phyloP scores from a whole-genome alignment of 2,329 filamentous ascomycete species.

The Scytalidium sp. region DNA sequence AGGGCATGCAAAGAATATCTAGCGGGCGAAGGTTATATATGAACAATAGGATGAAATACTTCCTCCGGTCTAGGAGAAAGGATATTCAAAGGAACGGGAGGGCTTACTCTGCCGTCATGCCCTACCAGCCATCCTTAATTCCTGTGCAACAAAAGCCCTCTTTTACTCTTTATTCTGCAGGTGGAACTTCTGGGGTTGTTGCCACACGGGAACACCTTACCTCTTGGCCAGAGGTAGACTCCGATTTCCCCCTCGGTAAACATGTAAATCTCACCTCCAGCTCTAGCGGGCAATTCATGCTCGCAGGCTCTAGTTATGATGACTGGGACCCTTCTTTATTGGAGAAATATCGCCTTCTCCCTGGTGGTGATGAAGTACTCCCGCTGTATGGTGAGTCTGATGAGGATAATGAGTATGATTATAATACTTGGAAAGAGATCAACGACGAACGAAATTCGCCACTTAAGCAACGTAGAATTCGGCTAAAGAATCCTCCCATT shows the following conservation, averaged over 20 bases:
- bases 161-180: constrained; percentile 27
- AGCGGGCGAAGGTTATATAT: constrained; percentile 43
- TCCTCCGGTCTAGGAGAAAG: constrained; percentile 28
- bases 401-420: constrained; percentile 50
- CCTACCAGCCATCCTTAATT: constrained; percentile 22
- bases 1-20: constrained; percentile 28
- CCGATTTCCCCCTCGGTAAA: constrained; percentile 5
- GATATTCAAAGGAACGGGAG: constrained; percentile 14
- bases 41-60: constrained; percentile 36
- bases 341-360: constrained; percentile 37
- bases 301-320: constrained; percentile 9
- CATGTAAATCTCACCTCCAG: constrained; percentile 4
- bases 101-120: constrained; percentile 18
- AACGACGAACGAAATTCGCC: constrained; percentile 42
- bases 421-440: constrained; percentile 59
- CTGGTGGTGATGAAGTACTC: constrained; percentile 39
- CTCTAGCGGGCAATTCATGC: background rate
- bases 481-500: constrained; percentile 29
- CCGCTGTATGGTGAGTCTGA: constrained; percentile 55
- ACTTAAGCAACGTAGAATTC: constrained; percentile 28
- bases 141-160: constrained; percentile 24
- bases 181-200: constrained; percentile 12
- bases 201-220: constrained; percentile 22
- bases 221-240: constrained; percentile 26
- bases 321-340: constrained; percentile 24